Evolutionary conservation across 495 filamentous ascomycete species (phyloP), one percentile per base, ranked within the genome.

Genomic region (Talaromyces liani): DNA sequence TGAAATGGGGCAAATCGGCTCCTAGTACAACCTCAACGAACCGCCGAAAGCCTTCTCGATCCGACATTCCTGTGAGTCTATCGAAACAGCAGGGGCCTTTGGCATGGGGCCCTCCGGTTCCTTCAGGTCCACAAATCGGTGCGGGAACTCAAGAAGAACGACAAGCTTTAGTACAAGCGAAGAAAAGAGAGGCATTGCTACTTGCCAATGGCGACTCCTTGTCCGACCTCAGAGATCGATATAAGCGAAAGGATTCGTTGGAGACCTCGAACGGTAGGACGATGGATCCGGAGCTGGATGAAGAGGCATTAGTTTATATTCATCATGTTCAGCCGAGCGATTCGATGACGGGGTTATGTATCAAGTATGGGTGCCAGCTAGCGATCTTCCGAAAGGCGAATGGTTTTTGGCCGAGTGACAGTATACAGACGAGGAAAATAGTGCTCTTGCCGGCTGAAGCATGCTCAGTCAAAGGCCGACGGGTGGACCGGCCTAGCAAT

Each of bases 331-430:
- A 85, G 63, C 80, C 87, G 4, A 82, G 82, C 33, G 95, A 98
- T 70, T 97, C 91, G 12, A 85, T 97, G 63, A 91, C 91, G 1
- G 93, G 94, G 2, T 87, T 98, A 20, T 89, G 91, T 27, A 91
- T 98, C 51, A 89, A 86, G 65, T 98, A 94, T 74, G 89, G 89
- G 65, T 97, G 92, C 68, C 84, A 88, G 64, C 82, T 89, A 54
- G 86, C 89, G 29, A 80, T 90, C 0, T 89, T 98, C 63, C 78
- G 89, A 25, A 92, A 91, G 70, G 89, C 91, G 27, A 98, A 98
- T 70, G 85, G 93, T 18, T 84, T 98, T 67, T 98, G 94, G 94
- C 90, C 91, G 7, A 91, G 91, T 64, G 95, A 97, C 71, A 88
- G 84, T 62, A 88, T 97, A 39, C 93, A 97, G 70, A 83, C 85